A percentile compares a stretch with the other conserved stretches of the same genome.
Evolutionary conservation across 2,329 filamentous ascomycete species (phyloP).

Genomic region (Aspergillus arachidicola): DNA sequence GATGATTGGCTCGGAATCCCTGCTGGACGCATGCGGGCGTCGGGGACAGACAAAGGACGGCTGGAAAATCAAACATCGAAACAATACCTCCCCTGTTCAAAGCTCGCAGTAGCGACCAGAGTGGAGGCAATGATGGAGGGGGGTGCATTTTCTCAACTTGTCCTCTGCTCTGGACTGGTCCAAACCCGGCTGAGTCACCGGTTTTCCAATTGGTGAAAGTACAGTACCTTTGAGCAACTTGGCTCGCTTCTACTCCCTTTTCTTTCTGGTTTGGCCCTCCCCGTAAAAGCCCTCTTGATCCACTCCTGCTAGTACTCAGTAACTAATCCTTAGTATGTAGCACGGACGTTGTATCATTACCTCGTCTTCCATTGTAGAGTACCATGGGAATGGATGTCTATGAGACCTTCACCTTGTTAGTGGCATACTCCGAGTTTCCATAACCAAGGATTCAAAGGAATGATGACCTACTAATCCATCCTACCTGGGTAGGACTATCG

Average conservation of each 20-base stretch:
- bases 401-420: background rate
- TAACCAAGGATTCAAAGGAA: background rate
- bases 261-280: background rate
- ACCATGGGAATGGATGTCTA: slow-evolving; percentile 1
- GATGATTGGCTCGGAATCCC: slow-evolving; percentile 11
- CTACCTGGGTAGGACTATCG: background rate
- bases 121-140: background rate
- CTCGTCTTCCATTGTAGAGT: background rate
- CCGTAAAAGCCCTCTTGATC: background rate
- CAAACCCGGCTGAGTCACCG: slow-evolving; percentile 11
- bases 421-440: background rate
- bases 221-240: background rate
- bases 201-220: background rate
- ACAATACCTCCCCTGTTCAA: slow-evolving; percentile 12
- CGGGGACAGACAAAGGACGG: slow-evolving; percentile 36
- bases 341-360: slow-evolving; percentile 5
- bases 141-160: background rate
- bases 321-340: background rate
- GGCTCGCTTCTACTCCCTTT: no score
- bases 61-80: slow-evolving; percentile 23
- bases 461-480: background rate
- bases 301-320: background rate
- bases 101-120: background rate
- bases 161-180: slow-evolving; percentile 12
- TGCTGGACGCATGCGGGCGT: slow-evolving; percentile 28